Evolutionary conservation across 1,284 basidiomycete species (phyloP).

Genomic region (Rhodofomes roseus): DNA sequence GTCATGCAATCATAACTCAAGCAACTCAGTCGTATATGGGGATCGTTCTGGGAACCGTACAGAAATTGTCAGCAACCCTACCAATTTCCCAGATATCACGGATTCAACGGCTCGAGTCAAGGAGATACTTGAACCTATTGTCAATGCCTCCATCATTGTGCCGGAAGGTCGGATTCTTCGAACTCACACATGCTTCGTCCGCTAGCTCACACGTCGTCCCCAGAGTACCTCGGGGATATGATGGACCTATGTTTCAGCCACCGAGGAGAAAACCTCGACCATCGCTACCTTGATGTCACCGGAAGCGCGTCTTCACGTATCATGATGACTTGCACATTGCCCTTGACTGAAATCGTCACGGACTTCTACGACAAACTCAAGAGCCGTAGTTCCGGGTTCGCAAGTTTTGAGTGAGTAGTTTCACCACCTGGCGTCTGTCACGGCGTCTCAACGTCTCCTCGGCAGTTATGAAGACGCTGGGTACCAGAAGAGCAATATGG

Average conservation of each 20-base stretch:
- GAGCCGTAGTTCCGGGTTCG: conserved; percentile 86
- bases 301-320: conserved; percentile 54
- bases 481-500: conserved; percentile 75
- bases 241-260: conserved; percentile 86
- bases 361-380: conserved; percentile 94
- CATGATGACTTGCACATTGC: conserved; percentile 79
- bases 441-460: conserved; percentile 5
- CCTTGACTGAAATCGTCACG: conserved; percentile 87
- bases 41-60: conserved; percentile 42
- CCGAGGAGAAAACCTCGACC: conserved; percentile 75
- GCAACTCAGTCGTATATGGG: conserved; percentile 63
- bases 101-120: conserved; percentile 63
- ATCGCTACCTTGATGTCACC: conserved; percentile 71
- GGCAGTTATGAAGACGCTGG: conserved; percentile 87
- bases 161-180: conserved; percentile 64
- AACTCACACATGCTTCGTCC: background rate
- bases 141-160: conserved; percentile 90
- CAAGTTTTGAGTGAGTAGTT: conserved; percentile 79
- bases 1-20: background rate
- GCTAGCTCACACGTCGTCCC: background rate
- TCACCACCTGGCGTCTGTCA: background rate
- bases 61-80: conserved; percentile 82
- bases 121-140: conserved; percentile 85
- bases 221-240: conserved; percentile 86
- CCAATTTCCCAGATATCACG: conserved; percentile 83